Percentiles rank a stretch among this genome's conserved stretches.
phyloP scores from a whole-genome alignment of 257 asterid species.

The Penstemon eatonii region DNA sequence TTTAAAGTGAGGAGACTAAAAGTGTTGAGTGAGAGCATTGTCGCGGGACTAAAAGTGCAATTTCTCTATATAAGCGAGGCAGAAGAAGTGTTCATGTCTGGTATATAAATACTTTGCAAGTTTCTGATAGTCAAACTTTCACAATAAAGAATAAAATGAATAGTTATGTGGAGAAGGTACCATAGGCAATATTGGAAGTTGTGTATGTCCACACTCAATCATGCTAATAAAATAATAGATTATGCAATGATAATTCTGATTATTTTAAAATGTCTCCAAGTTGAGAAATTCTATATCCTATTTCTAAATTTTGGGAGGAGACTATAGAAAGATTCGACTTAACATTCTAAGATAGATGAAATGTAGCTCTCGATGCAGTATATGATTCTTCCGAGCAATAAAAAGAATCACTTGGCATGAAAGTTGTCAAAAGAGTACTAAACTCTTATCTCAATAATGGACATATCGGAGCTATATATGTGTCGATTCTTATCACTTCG shows the following conservation, averaged over 20 bases:
- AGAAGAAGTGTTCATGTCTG: constrained; percentile 6
- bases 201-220: too few species aligned
- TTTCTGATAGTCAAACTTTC: background rate
- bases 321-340: background rate
- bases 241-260: too few species aligned
- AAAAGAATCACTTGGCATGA: background rate
- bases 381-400: background rate
- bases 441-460: background rate
- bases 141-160: constrained; percentile 8
- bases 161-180: constrained; percentile 14
- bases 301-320: background rate
- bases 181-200: background rate
- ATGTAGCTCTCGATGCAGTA: too few species aligned
- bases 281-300: background rate
- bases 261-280: background rate
- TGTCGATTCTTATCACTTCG: too few species aligned
- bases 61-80: background rate
- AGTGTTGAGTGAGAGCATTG: too few species aligned
- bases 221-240: too few species aligned
- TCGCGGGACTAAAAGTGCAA: too few species aligned
- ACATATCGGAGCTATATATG: too few species aligned
- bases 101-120: background rate
- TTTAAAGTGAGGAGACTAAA: too few species aligned
- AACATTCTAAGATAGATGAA: background rate
- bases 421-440: background rate